A percentile compares a stretch with the other conserved stretches of the same genome.
Conservation (phyloP, 2,329 filamentous ascomycete species). For the Neofusicoccum ribis region DNA sequence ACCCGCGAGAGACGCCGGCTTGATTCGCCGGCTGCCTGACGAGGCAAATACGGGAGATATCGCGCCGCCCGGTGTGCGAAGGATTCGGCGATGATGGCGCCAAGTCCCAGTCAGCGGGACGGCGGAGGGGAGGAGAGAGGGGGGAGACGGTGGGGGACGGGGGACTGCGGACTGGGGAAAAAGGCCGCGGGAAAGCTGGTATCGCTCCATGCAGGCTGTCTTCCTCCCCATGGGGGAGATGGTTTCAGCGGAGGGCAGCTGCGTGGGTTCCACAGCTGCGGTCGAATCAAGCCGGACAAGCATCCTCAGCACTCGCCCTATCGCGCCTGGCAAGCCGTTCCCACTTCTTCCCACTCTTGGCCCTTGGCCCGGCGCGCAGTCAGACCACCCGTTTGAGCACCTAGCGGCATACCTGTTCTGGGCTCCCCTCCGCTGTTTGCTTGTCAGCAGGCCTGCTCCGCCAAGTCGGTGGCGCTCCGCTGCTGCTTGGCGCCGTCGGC, state of each 20-base stretch:
- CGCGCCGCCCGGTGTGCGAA: background rate
- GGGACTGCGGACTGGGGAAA: too few species aligned
- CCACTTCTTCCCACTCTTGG: conserved; percentile 16
- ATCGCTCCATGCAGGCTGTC: background rate
- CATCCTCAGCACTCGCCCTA: background rate
- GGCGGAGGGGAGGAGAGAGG: background rate
- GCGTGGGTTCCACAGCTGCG: background rate
- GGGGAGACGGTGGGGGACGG: too few species aligned
- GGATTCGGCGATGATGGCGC: conserved; percentile 6
- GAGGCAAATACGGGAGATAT: background rate
- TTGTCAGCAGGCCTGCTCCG: conserved; percentile 7
- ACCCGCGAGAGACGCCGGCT: background rate
- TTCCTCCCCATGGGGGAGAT: background rate
- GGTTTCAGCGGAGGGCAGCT: background rate
- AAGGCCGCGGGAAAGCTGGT: background rate
- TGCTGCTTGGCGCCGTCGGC: background rate
- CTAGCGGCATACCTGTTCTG: conserved; percentile 1
- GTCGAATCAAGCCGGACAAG: conserved; percentile 17
- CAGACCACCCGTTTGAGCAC: background rate
- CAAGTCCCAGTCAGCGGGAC: background rate
- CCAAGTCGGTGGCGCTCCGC: conserved; percentile 16
- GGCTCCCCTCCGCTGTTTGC: background rate
- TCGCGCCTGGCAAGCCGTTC: conserved; percentile 11
- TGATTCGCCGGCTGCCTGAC: background rate
- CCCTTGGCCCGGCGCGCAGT: background rate